Conservation (phyloP, 257 asterid species). For the Osmanthus fragrans region DNA sequence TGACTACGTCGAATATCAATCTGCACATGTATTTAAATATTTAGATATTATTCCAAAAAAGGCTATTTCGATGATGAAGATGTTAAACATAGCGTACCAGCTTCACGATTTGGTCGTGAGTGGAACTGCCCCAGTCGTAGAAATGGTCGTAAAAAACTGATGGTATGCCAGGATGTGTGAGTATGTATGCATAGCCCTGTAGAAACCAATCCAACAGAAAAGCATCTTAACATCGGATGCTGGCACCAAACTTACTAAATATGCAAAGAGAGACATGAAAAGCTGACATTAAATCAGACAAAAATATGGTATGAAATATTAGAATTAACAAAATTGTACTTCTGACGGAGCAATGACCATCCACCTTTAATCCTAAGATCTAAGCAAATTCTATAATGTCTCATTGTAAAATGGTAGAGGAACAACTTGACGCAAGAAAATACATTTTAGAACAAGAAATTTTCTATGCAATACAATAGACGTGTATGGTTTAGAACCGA, state of each 20-base stretch:
- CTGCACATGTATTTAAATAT: conserved; percentile 35
- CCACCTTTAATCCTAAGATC: not conserved
- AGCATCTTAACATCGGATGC: not conserved
- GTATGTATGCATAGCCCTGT: conserved; percentile 85
- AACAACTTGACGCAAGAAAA: not conserved
- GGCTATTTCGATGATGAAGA: not conserved
- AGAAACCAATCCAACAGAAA: not conserved
- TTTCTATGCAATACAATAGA: not conserved
- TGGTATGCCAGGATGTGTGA: conserved; percentile 92
- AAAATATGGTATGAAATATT: not conserved
- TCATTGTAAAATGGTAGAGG: not conserved
- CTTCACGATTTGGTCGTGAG: conserved; percentile 74
- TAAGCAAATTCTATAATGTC: not conserved
- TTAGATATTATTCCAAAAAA: not conserved
- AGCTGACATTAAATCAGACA: not conserved
- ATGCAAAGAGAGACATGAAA: not conserved
- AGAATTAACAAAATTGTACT: no score
- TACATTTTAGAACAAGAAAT: not conserved
- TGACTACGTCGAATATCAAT: conserved; percentile 63
- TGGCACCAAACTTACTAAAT: not conserved
- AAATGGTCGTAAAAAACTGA: conserved; percentile 89
- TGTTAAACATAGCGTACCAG: conserved; percentile 52
- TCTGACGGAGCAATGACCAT: not conserved
- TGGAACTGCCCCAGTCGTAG: conserved; percentile 68
- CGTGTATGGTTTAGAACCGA: not conserved